Evolutionary conservation across 2,329 filamentous ascomycete genomes (phyloP), one percentile per base, ranked within the genome.

Genomic region (Alternaria postmessia): DNA sequence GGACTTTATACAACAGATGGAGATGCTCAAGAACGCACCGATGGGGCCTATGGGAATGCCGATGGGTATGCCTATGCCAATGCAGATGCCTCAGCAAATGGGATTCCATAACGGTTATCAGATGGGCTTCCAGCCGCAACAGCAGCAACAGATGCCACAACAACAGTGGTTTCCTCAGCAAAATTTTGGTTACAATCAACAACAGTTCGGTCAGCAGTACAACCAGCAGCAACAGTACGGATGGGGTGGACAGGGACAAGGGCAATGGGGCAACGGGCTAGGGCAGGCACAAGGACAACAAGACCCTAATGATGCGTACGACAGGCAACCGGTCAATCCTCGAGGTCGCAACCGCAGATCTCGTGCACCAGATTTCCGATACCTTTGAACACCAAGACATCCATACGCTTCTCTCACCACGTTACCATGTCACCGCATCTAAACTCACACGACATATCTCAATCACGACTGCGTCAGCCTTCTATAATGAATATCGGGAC

Each of bases 291-390:
- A 57, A 16, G 51, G 48, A 26, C 56, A 62, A 11, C 51, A 57
- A 30, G 57, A 58, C 41, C 34, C 55, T 18, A 64, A 56, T 22
- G 67, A 96, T 59, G 92, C 95, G 7, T 99, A 99, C 80, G 96
- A 98, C 78, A 88, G 95, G 59, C 94, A 97, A 78, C 95, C 95
- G 0, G 92, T 98, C 63, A 99, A 99, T 75, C 92, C 97, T 75
- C 88, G 95, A 78, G 92, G 93, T 73, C 87, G 91, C 71, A 89
- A 93, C 71, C 88, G 90, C 66, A 86, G 92, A 70, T 88, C 92
- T 55, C 87, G 95, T 56, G 94, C 94, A 11, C 95, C 92, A 76
- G 95, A 99, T 80, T 98, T 62, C 30, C 51, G 68, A 20, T 70
- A 71, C 36, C 38, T 70, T 7, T 67, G 54, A 61, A 38, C 4